These are phyloP conservation scores for Populus nigra DNA, from an alignment of 345 rosid genomes.

Conservation along the genomic window DNA sequence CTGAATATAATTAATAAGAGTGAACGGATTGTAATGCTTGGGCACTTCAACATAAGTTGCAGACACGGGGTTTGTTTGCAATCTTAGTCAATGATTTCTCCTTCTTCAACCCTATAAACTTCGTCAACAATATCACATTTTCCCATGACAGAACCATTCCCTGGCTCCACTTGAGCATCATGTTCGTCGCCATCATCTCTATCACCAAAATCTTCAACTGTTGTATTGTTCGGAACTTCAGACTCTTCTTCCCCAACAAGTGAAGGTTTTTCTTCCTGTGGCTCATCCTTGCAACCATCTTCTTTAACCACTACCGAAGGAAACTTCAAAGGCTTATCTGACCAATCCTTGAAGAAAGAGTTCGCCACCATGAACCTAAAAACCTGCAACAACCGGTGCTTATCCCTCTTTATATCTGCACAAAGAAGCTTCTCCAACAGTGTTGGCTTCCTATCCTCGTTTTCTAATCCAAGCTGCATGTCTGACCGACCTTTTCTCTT, in stretches of 20 bases:
- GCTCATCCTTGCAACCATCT: constrained; percentile 33
- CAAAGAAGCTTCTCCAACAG: constrained; percentile 81
- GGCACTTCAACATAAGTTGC: not conserved
- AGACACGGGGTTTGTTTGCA: not conserved
- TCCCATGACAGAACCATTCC: not conserved
- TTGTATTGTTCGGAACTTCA: constrained; percentile 15
- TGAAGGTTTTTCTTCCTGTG: constrained; percentile 25
- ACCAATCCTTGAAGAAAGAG: constrained; percentile 60
- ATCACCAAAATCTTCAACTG: constrained; percentile 5
- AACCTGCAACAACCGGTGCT: constrained; percentile 59
- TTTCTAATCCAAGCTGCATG: constrained; percentile 29
- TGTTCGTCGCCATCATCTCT: not conserved
- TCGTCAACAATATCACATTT: constrained; percentile 1
- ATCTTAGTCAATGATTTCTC: constrained; percentile 55
- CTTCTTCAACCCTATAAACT: constrained; percentile 33
- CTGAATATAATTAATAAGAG: not conserved
- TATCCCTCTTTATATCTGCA: constrained; percentile 65
- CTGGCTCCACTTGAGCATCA: constrained; percentile 7
- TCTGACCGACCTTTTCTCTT: constrained; percentile 31
- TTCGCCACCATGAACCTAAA: constrained; percentile 70
- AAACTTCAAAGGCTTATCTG: constrained; percentile 58
- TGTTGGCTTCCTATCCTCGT: constrained; percentile 43
- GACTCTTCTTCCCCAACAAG: constrained; percentile 11
- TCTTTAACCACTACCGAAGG: constrained; percentile 56
- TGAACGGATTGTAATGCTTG: not conserved